Percentiles rank a stretch among this genome's conserved stretches.
These are phyloP conservation scores for Acanthamoeba comandoni DNA, from an alignment of 208 protist genomes.

Conservation along the genomic window DNA sequence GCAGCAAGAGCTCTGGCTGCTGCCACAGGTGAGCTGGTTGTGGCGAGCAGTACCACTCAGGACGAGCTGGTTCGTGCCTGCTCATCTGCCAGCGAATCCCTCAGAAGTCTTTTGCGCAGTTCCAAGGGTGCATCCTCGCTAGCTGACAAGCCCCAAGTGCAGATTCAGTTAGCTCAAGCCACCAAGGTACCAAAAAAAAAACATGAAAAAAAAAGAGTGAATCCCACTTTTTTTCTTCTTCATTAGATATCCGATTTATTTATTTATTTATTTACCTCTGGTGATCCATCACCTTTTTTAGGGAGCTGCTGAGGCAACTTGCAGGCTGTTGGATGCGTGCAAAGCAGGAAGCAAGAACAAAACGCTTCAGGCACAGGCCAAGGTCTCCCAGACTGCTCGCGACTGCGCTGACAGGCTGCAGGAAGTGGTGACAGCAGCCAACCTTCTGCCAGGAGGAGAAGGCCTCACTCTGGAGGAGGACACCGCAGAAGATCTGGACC, in stretches of 20 bases:
- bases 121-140: no score
- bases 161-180: no score
- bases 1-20: conserved; percentile 14
- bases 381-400: conserved; percentile 33
- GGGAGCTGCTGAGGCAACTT: conserved; percentile 1
- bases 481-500: conserved; percentile 48
- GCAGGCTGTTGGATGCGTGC: conserved; percentile 20
- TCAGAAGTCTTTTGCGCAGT: no score
- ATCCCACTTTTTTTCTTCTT: no score
- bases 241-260: no score
- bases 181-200: no score
- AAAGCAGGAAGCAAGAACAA: conserved; percentile 62
- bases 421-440: conserved; percentile 57
- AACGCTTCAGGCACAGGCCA: conserved; percentile 58
- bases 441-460: conserved; percentile 66
- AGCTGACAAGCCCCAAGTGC: no score
- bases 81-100: no score
- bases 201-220: no score
- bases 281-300: no score
- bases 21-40: conserved; percentile 62
- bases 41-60: conserved; percentile 38
- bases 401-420: conserved; percentile 63
- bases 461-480: conserved; percentile 71
- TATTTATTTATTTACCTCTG: no score
- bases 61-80: conserved; percentile 50